Evolutionary conservation across 257 asterid species (phyloP), one percentile per base, ranked within the genome.

Genomic region (Leptodermis oblonga): DNA sequence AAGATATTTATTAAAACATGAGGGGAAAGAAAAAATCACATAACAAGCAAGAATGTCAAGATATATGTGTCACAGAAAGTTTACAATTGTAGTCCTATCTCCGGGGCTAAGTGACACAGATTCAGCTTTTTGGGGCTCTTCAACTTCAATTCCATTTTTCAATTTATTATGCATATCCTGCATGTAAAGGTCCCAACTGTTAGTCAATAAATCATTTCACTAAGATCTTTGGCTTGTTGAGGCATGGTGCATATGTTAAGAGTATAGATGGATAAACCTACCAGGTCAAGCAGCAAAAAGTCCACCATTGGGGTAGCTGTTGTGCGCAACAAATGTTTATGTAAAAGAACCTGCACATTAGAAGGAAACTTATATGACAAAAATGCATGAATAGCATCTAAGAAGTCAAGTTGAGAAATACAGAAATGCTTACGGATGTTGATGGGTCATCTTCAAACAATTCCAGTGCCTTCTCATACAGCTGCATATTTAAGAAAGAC

Each of bases 401-500:
- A 62, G 28, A 78, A 58, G 72, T 42, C 46, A 74, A 81, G 62
- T 62, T 12, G 62, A 63, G 60, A 77, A 66, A 41, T 53, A 56
- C 20, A 63, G 31, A 70, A 74, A 20, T 79, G 76, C 96, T 78
- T 81, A 93, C 99, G 22, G 92, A 84, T 71, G 87, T 86, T 81
- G 96, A 55, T 67, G 65, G 95, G 75, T 90, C 99, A 73, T 87
- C 97, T 79, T 93, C 99, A 76, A 93, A 91, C 86, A 93, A 78
- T 71, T 93, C 99, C 43, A 90, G 76, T 18, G 96, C 99, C 83
- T 90, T 93, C 69, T 87, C 97, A 86, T 88, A 90, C 69, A 90
- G 85, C 78, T 90, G 99, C 75, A 93, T 82, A 70, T 93, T 88
- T 72, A 93, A 85, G 82, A 85, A 79, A 30, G 90, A 81, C 99